These are phyloP conservation scores for Vinca minor DNA, from an alignment of 257 asterid species.

Conservation along the genomic window DNA sequence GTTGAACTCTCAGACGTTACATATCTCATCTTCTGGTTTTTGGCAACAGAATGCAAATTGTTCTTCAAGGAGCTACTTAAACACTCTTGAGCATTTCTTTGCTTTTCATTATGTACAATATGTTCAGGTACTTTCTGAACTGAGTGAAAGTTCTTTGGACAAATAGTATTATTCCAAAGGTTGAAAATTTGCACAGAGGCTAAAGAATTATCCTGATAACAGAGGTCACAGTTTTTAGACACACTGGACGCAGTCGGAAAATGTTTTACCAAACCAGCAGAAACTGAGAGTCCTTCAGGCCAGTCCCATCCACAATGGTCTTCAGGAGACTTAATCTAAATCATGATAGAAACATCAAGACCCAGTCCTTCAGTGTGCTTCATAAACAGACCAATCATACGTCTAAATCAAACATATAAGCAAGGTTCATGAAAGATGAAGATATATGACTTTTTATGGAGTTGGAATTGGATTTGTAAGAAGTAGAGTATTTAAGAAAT, in stretches of 20 bases:
- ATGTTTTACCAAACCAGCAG: slow-evolving; percentile 21
- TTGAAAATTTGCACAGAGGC: slow-evolving; percentile 28
- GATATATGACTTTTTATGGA: not conserved
- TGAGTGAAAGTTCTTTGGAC: slow-evolving; percentile 26
- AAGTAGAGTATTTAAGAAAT: not conserved
- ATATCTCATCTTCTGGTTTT: slow-evolving; percentile 16
- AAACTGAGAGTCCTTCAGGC: slow-evolving; percentile 44
- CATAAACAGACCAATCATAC: slow-evolving; percentile 20
- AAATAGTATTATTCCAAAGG: slow-evolving; percentile 8
- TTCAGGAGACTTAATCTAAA: slow-evolving; percentile 46
- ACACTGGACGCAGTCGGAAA: slow-evolving; percentile 15
- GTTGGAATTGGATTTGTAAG: not conserved
- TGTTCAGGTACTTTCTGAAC: slow-evolving; percentile 18
- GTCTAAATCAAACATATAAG: slow-evolving; percentile 12
- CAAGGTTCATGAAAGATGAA: not conserved
- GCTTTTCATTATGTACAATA: slow-evolving; percentile 19
- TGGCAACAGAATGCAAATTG: slow-evolving; percentile 20
- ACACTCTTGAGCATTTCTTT: slow-evolving; percentile 19
- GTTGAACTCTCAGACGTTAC: slow-evolving; percentile 10
- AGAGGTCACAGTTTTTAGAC: slow-evolving; percentile 22
- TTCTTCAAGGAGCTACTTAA: slow-evolving; percentile 18
- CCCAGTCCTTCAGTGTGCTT: slow-evolving; percentile 24
- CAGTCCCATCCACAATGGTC: slow-evolving; percentile 59
- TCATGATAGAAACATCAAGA: slow-evolving; percentile 25
- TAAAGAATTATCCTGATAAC: slow-evolving; percentile 18